Evolutionary conservation across 495 filamentous ascomycete species (phyloP), one percentile per base, ranked within the genome.

Genomic region (Penicillium desertorum): DNA sequence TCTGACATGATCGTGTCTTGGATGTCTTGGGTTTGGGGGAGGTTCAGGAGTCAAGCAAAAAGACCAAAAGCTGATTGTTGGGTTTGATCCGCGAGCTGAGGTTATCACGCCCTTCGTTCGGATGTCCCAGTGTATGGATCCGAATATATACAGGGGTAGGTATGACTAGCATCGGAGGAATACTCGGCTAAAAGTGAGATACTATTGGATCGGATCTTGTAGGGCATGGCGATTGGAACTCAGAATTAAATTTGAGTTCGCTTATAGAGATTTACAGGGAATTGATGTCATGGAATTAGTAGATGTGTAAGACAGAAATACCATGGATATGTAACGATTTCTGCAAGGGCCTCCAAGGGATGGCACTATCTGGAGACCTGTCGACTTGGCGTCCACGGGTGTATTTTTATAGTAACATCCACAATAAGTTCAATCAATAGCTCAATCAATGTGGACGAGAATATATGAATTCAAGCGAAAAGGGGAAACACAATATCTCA

Each of bases 1-100:
- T 42, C 50, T 61, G 54, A 56, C 62, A 53, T 37, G 22, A 51
- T 53, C 42, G 16, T 61, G 60, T 61, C 61, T 66, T 43, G 51
- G 49, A 54, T 49, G 42, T 6, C 6, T 17, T 39, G 16, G 41
- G 14, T 7, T 27, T 27, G 1, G 50, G 37, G 8, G 16, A 19
- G 1, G 8, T 42, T 23, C 14, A 37, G 30, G 30, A 10, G 14
- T 19, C n/a, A 36, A 12, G 29, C 3, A 14, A 51, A 51, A 25
- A 11, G 19, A 27, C 16, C 14, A 27, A 45, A 22, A 27, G 2
- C 2, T 30, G 30, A 12, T 14, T 32, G 37, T 41, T n/a, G 37
- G 36, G 50, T 16, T 9, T 22, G 17, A 22, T 22, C 14, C 5
- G 27, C 25, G 8, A 53, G 22, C 30, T 53, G 37, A 32, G 39